Evolutionary conservation across 106 monocot genomes (phyloP).

Genomic region (Dioscorea zingiberensis): DNA sequence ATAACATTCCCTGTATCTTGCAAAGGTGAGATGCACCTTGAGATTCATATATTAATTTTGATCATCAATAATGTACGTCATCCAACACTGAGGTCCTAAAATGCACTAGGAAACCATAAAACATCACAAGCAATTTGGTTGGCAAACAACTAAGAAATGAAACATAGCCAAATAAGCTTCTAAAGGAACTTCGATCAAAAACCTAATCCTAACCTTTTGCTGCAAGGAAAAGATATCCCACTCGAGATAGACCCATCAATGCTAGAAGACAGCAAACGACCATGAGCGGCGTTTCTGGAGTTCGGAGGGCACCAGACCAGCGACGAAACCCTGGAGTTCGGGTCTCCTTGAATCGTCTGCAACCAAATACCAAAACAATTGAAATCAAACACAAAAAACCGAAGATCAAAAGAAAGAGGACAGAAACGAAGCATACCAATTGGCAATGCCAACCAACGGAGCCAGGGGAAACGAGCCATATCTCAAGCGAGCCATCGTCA

Average conservation of each 20-base stretch:
- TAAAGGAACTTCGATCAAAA: too few relatives aligned
- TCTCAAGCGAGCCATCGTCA: slow-evolving; percentile 69
- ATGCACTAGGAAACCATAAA: too few relatives aligned
- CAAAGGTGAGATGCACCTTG: too few relatives aligned
- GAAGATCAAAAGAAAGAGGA: not conserved
- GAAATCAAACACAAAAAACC: not conserved
- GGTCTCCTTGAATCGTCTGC: slow-evolving; percentile 79
- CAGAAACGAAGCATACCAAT: slow-evolving; percentile 31
- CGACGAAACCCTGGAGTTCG: slow-evolving; percentile 66
- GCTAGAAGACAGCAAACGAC: slow-evolving; percentile 74
- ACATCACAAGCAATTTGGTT: too few relatives aligned
- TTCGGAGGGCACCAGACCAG: slow-evolving; percentile 52
- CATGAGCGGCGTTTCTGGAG: slow-evolving; percentile 12
- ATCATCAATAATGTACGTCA: too few relatives aligned
- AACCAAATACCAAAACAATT: slow-evolving; percentile 5
- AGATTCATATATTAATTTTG: too few relatives aligned
- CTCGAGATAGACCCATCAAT: slow-evolving; percentile 90
- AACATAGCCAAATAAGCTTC: too few relatives aligned
- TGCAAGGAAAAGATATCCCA: slow-evolving; percentile 81
- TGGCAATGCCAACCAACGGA: slow-evolving; percentile 97
- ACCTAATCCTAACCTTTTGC: too few relatives aligned
- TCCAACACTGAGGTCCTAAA: too few relatives aligned
- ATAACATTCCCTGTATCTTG: too few relatives aligned
- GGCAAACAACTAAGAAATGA: too few relatives aligned
- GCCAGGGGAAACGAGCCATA: slow-evolving; percentile 94